Conservation (phyloP, 179 eudicot genomes). For the Camellia oleifera region DNA sequence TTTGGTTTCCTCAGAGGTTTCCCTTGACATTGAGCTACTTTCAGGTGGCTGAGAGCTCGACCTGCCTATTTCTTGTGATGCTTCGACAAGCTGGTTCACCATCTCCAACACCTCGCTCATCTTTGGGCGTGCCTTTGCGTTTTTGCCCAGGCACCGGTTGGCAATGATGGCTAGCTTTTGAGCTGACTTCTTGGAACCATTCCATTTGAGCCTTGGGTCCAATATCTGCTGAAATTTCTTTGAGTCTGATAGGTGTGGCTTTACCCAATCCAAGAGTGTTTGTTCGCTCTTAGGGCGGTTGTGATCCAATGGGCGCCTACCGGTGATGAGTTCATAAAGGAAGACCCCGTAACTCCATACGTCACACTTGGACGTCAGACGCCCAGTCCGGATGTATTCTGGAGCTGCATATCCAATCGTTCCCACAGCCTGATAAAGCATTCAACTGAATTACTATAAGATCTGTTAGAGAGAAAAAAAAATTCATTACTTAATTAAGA, state of each 20-base stretch:
- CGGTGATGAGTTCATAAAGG: conserved; percentile 87
- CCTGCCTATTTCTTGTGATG: conserved; percentile 35
- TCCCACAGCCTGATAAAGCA: conserved; percentile 67
- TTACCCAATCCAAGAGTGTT: conserved; percentile 84
- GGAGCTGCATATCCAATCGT: conserved; percentile 96
- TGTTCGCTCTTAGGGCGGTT: conserved; percentile 83
- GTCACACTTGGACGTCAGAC: conserved; percentile 78
- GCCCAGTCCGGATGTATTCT: conserved; percentile 84
- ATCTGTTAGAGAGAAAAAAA: not conserved
- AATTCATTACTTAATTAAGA: not conserved
- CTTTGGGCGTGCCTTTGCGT: conserved; percentile 80
- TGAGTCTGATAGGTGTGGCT: conserved; percentile 61
- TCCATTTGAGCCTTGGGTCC: conserved; percentile 75
- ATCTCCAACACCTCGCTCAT: conserved; percentile 85
- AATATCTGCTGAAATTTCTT: conserved; percentile 70
- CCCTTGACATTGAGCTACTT: conserved; percentile 19
- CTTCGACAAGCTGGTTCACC: conserved; percentile 55
- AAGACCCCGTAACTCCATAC: conserved; percentile 96
- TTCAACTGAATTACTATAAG: not conserved
- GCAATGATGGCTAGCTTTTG: conserved; percentile 81
- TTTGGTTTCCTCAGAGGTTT: conserved; percentile 18
- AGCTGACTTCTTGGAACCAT: conserved; percentile 52
- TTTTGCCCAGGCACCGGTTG: conserved; percentile 67
- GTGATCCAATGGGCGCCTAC: conserved; percentile 76
- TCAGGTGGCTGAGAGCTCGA: conserved; percentile 28